Conservation (phyloP, 2,329 filamentous ascomycete genomes). For the Beauveria scarabaeidicola region DNA sequence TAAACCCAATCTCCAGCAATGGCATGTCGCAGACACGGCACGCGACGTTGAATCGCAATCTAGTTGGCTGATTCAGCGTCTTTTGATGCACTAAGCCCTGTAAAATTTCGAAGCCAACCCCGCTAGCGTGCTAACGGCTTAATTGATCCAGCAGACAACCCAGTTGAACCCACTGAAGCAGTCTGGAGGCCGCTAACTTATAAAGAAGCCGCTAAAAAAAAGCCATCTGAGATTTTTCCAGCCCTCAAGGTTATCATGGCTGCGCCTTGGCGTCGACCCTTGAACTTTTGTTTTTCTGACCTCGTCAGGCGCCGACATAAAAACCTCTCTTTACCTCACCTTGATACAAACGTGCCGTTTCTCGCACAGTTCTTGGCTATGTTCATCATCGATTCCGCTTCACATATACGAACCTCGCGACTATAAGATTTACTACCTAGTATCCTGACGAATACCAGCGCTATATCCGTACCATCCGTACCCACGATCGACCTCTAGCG, state of each 20-base stretch:
- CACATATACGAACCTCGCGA: neutral
- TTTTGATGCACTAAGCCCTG: neutral
- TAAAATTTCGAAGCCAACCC: neutral
- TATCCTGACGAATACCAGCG: no score
- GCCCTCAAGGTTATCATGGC: neutral
- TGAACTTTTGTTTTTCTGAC: neutral
- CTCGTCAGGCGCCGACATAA: neutral
- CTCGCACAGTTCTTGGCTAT: neutral
- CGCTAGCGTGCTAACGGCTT: neutral
- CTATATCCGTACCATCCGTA: no score
- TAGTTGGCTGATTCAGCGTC: neutral
- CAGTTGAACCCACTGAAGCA: neutral
- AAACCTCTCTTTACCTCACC: no score
- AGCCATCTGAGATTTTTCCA: neutral
- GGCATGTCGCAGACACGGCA: neutral
- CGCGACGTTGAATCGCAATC: neutral
- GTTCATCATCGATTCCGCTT: neutral
- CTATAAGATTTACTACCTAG: no score
- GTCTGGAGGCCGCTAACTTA: neutral
- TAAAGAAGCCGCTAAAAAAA: neutral
- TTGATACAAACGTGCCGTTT: neutral
- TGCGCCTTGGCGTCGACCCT: neutral
- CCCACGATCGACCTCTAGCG: conserved; percentile 1
- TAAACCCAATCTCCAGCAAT: neutral
- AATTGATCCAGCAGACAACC: no score